Evolutionary conservation across 2,329 filamentous ascomycete genomes (phyloP), one percentile per base, ranked within the genome.

Genomic region (Ceratocystis alfenasii): DNA sequence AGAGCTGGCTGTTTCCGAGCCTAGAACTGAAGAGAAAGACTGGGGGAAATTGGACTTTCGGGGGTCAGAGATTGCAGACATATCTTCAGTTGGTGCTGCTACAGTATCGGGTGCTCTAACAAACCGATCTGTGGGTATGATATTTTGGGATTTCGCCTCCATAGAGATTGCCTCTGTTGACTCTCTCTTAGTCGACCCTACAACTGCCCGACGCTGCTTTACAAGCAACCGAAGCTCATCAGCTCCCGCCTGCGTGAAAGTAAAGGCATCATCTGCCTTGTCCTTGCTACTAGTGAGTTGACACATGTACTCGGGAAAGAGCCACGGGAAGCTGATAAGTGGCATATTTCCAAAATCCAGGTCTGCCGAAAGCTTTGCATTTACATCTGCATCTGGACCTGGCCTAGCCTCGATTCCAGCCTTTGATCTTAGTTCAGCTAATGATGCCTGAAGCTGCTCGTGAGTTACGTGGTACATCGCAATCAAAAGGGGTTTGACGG

Each of bases 311-410:
- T 81, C 80, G 12, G 85, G 80, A 69, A 97, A 95, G 1, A 97
- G 78, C 94, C 94, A 99, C 0, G 94, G 93, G 71, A 96, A 97
- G 67, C 87, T 94, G 70, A 96, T 94, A 7, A 97, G 78, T 0
- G 94, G 93, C 80, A 91, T 87, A 1, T 77, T 76, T 7, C 10
- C 4, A 41, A 15, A 2, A 15, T 41, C 36, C 3, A 15, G 3
- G 12, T 2, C 12, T 41, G 3, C 36, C 10, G 12, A 12, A 41
- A 41, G 36, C 36, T 15, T 41, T 15, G 36, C 12, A 3, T 41
- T 41, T 1, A 4, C 36, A 41, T 41, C 36, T 41, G 36, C 36
- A 15, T 41, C 36, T 3, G 10, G n/a, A 0, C 15, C 48, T 53
- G 6, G n/a, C 17, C 12, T 12, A 53, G 48, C 48, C n/a, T 53